Evolutionary conservation across 1,284 basidiomycete species (phyloP).

Genomic region (Ceratobasidium sp.): DNA sequence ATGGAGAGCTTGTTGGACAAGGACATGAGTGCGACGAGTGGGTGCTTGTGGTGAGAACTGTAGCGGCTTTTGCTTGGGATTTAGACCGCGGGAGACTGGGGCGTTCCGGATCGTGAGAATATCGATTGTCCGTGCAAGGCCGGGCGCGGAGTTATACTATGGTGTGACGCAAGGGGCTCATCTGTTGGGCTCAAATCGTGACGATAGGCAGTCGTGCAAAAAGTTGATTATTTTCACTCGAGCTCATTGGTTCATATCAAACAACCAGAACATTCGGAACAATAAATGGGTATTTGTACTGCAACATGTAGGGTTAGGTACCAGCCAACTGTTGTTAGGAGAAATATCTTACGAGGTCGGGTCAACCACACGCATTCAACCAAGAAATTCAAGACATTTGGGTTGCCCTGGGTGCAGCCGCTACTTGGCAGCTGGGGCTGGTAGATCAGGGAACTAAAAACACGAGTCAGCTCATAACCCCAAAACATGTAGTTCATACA

Average conservation of each 20-base stretch:
- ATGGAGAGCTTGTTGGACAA: constrained; percentile 95
- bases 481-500: not conserved
- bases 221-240: not conserved
- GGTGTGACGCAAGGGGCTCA: constrained; percentile 25
- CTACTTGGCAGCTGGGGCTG: not conserved
- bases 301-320: not conserved
- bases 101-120: constrained; percentile 45
- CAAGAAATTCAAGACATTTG: not conserved
- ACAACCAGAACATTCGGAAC: not conserved
- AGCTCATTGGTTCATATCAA: constrained; percentile 15
- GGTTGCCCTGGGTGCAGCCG: not conserved
- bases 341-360: not conserved
- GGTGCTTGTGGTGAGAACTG: not conserved
- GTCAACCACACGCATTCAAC: constrained; percentile 3
- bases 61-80: constrained; percentile 30
- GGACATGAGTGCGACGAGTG: constrained; percentile 75
- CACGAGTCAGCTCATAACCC: not conserved
- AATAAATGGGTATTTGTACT: constrained; percentile 7
- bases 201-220: constrained; percentile 6
- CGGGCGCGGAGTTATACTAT: constrained; percentile 23
- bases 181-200: constrained; percentile 1
- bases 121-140: constrained; percentile 44
- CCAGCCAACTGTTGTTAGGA: not conserved
- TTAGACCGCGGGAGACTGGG: constrained; percentile 43
- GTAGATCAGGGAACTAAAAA: constrained; percentile 36